Conservation (phyloP, 2,329 filamentous ascomycete species). For the Talaromyces islandicus region DNA sequence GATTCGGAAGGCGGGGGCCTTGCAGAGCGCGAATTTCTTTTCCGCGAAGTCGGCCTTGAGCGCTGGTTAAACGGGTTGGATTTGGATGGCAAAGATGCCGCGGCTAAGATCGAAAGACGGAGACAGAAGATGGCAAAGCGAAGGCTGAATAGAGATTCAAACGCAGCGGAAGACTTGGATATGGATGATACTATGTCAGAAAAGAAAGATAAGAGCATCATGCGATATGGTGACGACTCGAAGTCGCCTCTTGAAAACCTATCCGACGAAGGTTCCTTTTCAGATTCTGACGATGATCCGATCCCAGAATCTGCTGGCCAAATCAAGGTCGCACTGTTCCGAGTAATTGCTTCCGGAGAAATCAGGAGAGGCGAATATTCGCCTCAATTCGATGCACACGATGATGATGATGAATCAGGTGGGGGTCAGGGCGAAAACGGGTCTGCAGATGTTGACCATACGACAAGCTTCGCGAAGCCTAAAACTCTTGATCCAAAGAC, state of each 20-base stretch:
- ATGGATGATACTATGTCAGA: conserved; percentile 24
- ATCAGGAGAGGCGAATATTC: conserved; percentile 98
- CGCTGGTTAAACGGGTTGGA: conserved; percentile 95
- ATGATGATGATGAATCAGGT: conserved; percentile 73
- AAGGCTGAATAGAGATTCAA: conserved; percentile 64
- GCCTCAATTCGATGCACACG: conserved; percentile 93
- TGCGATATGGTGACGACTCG: conserved; percentile 75
- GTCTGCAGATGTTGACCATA: conserved; percentile 80
- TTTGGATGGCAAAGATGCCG: conserved; percentile 85
- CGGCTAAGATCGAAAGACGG: conserved; percentile 65
- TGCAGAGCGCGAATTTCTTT: conserved; percentile 93
- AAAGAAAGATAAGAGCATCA: conserved; percentile 49
- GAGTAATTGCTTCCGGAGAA: conserved; percentile 89
- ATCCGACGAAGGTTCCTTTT: conserved; percentile 64
- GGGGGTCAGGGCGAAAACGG: conserved; percentile 49
- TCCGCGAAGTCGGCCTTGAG: conserved; percentile 92
- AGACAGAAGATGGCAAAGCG: conserved; percentile 73
- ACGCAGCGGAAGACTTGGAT: conserved; percentile 40
- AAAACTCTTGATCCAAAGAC: conserved; percentile 94
- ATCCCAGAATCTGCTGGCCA: conserved; percentile 88
- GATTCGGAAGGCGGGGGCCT: conserved; percentile 87
- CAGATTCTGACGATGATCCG: conserved; percentile 77
- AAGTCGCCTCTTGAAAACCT: conserved; percentile 67
- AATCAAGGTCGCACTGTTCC: conserved; percentile 96
- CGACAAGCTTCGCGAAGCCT: conserved; percentile 93